Base-by-base conservation (phyloP, 345 rosid species). In the Conringia planisiliqua region DNA sequence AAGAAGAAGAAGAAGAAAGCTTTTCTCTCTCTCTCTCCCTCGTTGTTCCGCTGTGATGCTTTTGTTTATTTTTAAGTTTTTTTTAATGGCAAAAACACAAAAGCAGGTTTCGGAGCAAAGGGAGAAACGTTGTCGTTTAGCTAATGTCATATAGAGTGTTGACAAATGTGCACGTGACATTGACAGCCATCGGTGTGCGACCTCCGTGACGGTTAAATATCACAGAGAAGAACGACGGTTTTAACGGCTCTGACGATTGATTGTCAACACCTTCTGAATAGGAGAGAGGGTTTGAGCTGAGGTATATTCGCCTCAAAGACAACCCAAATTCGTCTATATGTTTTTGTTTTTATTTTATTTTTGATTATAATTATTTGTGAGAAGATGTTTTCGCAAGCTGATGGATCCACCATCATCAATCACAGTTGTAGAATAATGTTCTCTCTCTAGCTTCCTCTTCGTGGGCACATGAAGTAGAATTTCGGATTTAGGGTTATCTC, bases 351-450 rank as follows among this genome's bases (percentile, higher is more conserved):
- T 30, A n/a, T 44, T 46, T 38, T 40, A 22, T 22, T 38, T 40
- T 22, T 47, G 43, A 11, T 12, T 18, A 57, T 72, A 51, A 33
- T 60, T 78, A 63, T 56, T 51, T 74, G 82, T 66, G 48, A 43
- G 70, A 75, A 18, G 71, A 70, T 55, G 67, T 26, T 64, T 35
- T 43, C 26, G 83, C 81, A 6, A 68, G 85, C 80, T 82, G 79
- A 82, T 63, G 82, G 61, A 46, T 60, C 79, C 84, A 70, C 73
- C 70, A 50, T 27, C 33, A 3, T 27, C 33, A 7, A 56, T 51
- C 52, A 72, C 42, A 57, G 56, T 62, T 77, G 81, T 70, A 32
- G 17, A 62, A 26, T 12, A 1, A 6, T 48, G 11, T 67, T 20
- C 62, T 59, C 43, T 27, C 68, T 73, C 71, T 44, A 20, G 13